Evolutionary conservation across 331 rosid species (phyloP).

Genomic region (Arachis monticola): DNA sequence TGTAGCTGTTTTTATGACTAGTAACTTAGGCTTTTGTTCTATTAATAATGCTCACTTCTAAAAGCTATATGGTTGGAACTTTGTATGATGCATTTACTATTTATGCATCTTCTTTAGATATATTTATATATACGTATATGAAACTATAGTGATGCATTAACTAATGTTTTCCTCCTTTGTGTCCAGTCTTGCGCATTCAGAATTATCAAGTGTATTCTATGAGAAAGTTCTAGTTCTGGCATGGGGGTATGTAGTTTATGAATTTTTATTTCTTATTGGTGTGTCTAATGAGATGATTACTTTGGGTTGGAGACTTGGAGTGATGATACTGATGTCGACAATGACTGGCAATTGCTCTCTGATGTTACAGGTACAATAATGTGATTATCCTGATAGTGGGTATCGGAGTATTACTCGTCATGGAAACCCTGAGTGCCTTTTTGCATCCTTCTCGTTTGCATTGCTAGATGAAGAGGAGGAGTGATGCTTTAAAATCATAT

Average conservation of each 20-base stretch:
- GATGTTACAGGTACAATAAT: constrained; percentile 82
- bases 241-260: constrained; percentile 78
- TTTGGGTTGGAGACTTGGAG: constrained; percentile 17
- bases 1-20: background rate
- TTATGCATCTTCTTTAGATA: background rate
- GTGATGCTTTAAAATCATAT: constrained; percentile 41
- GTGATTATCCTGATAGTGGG: constrained; percentile 75
- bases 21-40: constrained; percentile 2
- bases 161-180: constrained; percentile 26
- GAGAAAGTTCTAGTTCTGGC: constrained; percentile 94
- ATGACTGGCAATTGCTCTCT: constrained; percentile 22
- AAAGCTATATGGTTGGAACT: constrained; percentile 21
- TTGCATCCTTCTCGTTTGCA: constrained; percentile 81
- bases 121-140: constrained; percentile 1
- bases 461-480: constrained; percentile 72
- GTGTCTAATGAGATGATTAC: constrained; percentile 24
- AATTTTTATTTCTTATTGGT: constrained; percentile 36
- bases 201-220: constrained; percentile 89
- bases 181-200: constrained; percentile 89
- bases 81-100: constrained; percentile 12
- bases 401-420: constrained; percentile 85
- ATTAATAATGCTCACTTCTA: constrained; percentile 7
- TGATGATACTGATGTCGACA: background rate
- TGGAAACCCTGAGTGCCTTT: constrained; percentile 98
- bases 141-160: constrained; percentile 17